Evolutionary conservation across 2,329 filamentous ascomycete species (phyloP), one percentile per base, ranked within the genome.

Genomic region (Exophiala oligosperma): DNA sequence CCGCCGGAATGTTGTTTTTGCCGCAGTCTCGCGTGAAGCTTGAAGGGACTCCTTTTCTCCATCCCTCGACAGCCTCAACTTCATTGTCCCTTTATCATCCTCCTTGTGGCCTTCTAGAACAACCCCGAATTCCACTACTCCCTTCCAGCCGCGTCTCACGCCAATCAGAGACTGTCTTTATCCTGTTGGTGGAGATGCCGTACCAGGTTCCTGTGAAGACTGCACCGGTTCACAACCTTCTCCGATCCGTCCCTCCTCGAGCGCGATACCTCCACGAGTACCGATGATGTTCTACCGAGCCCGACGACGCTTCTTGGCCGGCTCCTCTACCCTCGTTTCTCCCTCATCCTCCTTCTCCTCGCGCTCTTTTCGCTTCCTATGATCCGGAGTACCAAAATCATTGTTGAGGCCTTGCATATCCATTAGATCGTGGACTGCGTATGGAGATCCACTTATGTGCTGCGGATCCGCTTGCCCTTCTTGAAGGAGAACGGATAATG

Each of bases 391-490:
- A 51, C 54, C 37, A 52, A 52, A 57, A 51, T 57, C 23, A 37
- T 57, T 52, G 23, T 57, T 57, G 17, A 57, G 73, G 5, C 71
- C 70, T 56, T 76, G 75, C 61, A 62, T 66, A 47, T 68, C 59
- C 72, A 76, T 75, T 35, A 76, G 58, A 46, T 75, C 72, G 47
- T 67, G 64, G 49, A 76, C 71, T 37, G 66, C 70, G 54, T 70
- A 74, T 49, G 49, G 35, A 37, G 35, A 54, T 44, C 51, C 38
- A 47, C 51, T 54, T 7, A 54, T 54, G 29, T 54, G 38, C 41
- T 54, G 38, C 37, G 51, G 51, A 44, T 54, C 29, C 29, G 41
- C 37, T 32, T 17, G 17, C 41, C 38, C 51, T 47, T 54, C 38
- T 48, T 54, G n/a, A 44, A 54, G 41, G 14, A 46, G 51, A 48